Conservation (phyloP, 345 rosid genomes). For the Eucalyptus rudis region DNA sequence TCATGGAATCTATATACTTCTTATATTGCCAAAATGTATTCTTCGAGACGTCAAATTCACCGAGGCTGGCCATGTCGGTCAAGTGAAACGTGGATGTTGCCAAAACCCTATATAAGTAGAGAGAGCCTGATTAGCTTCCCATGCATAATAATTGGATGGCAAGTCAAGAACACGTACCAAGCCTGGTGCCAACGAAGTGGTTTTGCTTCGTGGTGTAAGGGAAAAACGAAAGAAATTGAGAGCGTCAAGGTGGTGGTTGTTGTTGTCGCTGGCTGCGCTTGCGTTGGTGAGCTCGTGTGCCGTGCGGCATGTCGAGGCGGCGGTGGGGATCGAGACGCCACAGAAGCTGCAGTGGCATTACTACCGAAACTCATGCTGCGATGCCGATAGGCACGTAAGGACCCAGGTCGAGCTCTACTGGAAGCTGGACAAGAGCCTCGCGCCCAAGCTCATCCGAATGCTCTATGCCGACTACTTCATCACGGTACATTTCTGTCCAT, state of each 20-base stretch:
- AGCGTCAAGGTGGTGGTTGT: not conserved
- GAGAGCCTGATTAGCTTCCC: too few relatives aligned
- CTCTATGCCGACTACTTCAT: conserved; percentile 60
- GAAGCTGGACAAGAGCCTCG: conserved; percentile 23
- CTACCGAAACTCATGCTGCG: conserved; percentile 31
- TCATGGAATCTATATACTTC: too few relatives aligned
- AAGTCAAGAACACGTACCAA: not conserved
- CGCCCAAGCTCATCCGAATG: conserved; percentile 54
- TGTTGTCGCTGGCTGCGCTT: not conserved
- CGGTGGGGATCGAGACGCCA: conserved; percentile 4
- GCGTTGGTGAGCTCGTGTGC: not conserved
- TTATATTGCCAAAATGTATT: not conserved
- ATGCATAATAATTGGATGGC: not conserved
- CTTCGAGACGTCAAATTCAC: not conserved
- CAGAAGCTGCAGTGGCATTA: conserved; percentile 46
- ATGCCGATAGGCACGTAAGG: conserved; percentile 34
- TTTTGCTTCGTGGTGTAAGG: not conserved
- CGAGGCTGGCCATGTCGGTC: not conserved
- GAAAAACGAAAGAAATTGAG: not conserved
- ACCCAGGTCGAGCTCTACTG: conserved; percentile 24
- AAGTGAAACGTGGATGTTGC: not conserved
- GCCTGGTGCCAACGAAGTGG: not conserved
- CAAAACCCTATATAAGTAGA: not conserved
- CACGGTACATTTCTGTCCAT: conserved; percentile 13
- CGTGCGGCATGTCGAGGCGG: conserved; percentile 7